Conservation (phyloP, 495 filamentous ascomycete genomes). For the Penicillium canescens region DNA sequence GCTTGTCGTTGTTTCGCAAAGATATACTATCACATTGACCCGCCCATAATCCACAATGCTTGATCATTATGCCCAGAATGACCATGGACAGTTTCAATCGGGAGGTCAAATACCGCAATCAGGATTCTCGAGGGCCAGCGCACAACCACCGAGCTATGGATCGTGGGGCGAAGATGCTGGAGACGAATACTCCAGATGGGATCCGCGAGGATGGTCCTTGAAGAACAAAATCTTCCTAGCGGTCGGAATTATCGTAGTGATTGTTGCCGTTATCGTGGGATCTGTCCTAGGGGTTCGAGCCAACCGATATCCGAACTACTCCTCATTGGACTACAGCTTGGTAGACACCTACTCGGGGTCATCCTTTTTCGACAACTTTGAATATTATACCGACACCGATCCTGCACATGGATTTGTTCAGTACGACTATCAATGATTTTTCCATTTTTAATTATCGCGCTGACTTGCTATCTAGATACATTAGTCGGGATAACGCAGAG, state of each 20-base stretch:
- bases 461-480: constrained; percentile 9
- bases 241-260: constrained; percentile 33
- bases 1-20: not conserved
- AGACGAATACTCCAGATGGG: constrained; percentile 7
- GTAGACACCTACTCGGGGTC: constrained; percentile 44
- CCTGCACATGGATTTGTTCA: constrained; percentile 42
- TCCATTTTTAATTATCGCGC: constrained; percentile 1
- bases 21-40: not conserved
- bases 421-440: constrained; percentile 7
- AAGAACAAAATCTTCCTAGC: constrained; percentile 22
- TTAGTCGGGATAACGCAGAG: constrained; percentile 18
- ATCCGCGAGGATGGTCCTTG: constrained; percentile 24
- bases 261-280: constrained; percentile 47
- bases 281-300: constrained; percentile 43
- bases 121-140: not conserved
- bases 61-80: not conserved
- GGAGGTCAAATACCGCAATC: not conserved
- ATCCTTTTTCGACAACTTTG: constrained; percentile 47
- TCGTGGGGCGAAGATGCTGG: not conserved
- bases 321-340: constrained; percentile 40
- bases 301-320: constrained; percentile 46
- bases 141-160: not conserved
- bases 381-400: constrained; percentile 47
- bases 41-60: not conserved
- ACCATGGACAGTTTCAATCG: not conserved